Evolutionary conservation across 495 filamentous ascomycete genomes (phyloP).

Genomic region (Neurospora sp.): DNA sequence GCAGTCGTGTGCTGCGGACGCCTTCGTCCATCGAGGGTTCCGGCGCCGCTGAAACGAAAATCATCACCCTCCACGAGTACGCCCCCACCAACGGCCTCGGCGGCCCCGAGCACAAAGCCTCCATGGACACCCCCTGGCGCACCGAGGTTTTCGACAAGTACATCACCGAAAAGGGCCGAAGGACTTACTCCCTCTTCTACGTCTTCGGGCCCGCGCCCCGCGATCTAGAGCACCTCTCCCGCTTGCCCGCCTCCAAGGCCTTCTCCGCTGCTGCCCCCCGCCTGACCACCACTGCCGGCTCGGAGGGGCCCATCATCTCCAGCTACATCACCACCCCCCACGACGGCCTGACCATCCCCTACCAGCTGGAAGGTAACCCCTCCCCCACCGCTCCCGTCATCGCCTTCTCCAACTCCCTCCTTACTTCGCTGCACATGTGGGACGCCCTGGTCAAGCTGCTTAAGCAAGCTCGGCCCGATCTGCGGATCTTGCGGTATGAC

Average conservation of each 20-base stretch:
- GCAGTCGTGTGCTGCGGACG: conserved; percentile 55
- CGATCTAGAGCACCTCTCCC: conserved; percentile 44
- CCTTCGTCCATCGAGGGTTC: conserved; percentile 31
- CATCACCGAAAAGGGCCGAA: conserved; percentile 43
- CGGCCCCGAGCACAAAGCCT: conserved; percentile 51
- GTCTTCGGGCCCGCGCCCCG: conserved; percentile 65
- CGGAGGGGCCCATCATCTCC: conserved; percentile 38
- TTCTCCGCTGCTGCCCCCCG: conserved; percentile 45
- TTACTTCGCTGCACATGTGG: conserved; percentile 68
- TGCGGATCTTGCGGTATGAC: conserved; percentile 63
- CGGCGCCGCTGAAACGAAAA: conserved; percentile 30
- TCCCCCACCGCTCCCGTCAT: conserved; percentile 56
- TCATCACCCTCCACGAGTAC: conserved; percentile 64
- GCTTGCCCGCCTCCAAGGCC: conserved; percentile 21
- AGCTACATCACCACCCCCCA: conserved; percentile 52
- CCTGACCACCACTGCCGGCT: conserved; percentile 33
- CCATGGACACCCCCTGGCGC: conserved; percentile 48
- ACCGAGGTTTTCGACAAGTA: conserved; percentile 45
- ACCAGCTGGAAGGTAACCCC: conserved; percentile 62
- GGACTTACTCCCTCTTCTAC: conserved; percentile 63
- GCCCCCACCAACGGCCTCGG: conserved; percentile 51
- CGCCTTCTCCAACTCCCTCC: conserved; percentile 65
- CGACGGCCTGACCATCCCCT: conserved; percentile 58
- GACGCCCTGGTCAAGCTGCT: conserved; percentile 56
- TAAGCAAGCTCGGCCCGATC: conserved; percentile 44